Conservation (phyloP, 768 basidiomycete genomes). For the Dacryopinax primogenitus region DNA sequence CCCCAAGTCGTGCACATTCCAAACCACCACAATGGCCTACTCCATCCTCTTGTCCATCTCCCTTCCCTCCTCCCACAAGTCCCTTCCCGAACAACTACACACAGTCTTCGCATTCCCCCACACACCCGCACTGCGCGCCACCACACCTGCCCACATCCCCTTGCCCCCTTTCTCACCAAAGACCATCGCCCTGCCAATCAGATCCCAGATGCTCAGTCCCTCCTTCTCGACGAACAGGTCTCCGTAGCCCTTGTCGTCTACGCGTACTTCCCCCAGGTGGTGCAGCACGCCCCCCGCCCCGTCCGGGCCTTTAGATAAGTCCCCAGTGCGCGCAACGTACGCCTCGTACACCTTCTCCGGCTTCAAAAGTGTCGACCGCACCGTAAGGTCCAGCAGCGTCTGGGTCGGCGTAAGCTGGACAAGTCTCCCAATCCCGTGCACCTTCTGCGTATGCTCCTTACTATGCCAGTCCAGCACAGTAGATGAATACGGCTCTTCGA, state of each 20-base stretch:
- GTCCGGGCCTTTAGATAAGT: background rate
- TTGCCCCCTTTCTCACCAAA: background rate
- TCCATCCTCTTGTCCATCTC: constrained; percentile 4
- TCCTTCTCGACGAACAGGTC: constrained; percentile 6
- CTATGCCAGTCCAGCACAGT: background rate
- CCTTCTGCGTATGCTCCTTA: constrained; percentile 2
- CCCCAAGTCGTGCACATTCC: background rate
- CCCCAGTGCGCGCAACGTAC: background rate
- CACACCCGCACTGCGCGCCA: background rate
- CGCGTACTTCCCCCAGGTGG: background rate
- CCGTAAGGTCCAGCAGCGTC: constrained; percentile 2
- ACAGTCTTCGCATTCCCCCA: constrained; percentile 6
- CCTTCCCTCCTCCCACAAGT: background rate
- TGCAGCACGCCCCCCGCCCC: constrained; percentile 2
- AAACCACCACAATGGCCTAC: background rate
- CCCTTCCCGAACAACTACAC: background rate
- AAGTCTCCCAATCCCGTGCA: background rate
- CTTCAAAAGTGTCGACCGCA: background rate
- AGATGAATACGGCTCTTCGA: background rate
- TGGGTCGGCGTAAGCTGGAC: background rate
- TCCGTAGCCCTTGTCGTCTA: background rate
- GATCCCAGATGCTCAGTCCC: background rate
- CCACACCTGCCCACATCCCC: background rate
- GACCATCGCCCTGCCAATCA: constrained; percentile 1
- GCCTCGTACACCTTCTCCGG: constrained; percentile 2